Percentiles rank a stretch among this genome's conserved stretches.
These are phyloP conservation scores for Tillandsia leiboldiana DNA, from an alignment of 176 grass and related monocot genomes.

Conservation along the genomic window DNA sequence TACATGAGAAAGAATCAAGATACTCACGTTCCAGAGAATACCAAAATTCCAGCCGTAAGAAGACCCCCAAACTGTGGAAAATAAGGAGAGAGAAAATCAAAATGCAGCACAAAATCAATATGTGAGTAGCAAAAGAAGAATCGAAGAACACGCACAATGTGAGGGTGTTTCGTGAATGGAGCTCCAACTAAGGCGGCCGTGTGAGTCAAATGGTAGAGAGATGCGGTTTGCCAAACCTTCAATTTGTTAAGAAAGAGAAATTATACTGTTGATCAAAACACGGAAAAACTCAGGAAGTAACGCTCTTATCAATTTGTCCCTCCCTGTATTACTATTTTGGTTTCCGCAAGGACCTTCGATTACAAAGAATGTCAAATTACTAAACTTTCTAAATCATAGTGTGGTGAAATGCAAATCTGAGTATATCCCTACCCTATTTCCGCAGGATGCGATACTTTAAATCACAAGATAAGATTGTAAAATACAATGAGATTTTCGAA, in stretches of 20 bases:
- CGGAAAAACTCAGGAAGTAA: too few species aligned
- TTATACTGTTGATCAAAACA: not conserved
- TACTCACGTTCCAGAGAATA: conserved; percentile 92
- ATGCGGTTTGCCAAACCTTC: conserved; percentile 85
- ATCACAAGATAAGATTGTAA: too few species aligned
- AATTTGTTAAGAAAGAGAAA: not conserved
- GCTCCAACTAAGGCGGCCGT: conserved; percentile 76
- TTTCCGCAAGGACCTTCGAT: not conserved
- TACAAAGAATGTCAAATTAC: not conserved
- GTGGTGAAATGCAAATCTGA: not conserved
- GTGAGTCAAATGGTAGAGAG: conserved; percentile 88
- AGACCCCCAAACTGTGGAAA: conserved; percentile 79
- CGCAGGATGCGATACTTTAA: too few species aligned
- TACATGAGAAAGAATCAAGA: not conserved
- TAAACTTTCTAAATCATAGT: not conserved
- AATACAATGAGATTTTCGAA: too few species aligned
- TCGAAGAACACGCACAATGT: conserved; percentile 37
- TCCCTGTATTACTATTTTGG: too few species aligned
- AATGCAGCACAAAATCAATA: not conserved
- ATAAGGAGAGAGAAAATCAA: not conserved
- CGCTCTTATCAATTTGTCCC: too few species aligned
- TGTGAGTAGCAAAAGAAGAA: not conserved
- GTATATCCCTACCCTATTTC: not conserved
- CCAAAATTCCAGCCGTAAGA: conserved; percentile 62
- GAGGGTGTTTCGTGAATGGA: conserved; percentile 62